Evolutionary conservation across 441 rosid genomes (phyloP), one percentile per base, ranked within the genome.

Genomic region (Adansonia grandidieri): DNA sequence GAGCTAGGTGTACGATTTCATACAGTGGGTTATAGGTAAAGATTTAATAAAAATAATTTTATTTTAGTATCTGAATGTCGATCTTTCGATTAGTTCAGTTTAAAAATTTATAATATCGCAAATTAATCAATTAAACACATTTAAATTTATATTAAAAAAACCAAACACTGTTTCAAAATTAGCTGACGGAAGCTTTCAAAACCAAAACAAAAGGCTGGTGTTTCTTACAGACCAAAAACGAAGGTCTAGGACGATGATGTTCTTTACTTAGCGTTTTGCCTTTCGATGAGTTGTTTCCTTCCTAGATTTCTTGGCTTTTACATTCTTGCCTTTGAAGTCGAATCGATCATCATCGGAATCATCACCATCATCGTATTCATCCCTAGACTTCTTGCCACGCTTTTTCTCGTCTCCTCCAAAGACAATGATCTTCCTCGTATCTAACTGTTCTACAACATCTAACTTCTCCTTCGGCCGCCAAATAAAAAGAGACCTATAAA

Each of bases 401-500:
- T 88, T 89, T 82, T 88, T 90, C 76, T 79, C 83, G 1, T 84
- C 86, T 76, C 77, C 81, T 74, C 83, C 85, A 37, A 93, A 89
- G 40, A 89, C 76, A 19, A 94, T 51, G 40, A 94, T 91, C 81
- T 88, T 89, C 81, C 80, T 83, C 24, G 86, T 87, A 51, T 89
- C 91, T 77, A 82, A 89, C 72, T 81, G 85, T 78, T 93, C 93
- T 62, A 68, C 83, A 6, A 69, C 47, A 57, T 92, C 91, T 0
- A 80, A 60, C 68, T 83, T 86, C 79, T 85, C 92, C 84, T 87
- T 88, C 6, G 97, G 98, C 84, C 89, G 87, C 98, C 99, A 96
- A 60, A 96, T 90, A 83, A 94, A 92, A 58, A 96, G 86, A 51
- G 99, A 96, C 89, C 99, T n/a, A n/a, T 96, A 79, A 70, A 84